Evolutionary conservation across 2,329 filamentous ascomycete genomes (phyloP).

Genomic region (Beauveria sp.): DNA sequence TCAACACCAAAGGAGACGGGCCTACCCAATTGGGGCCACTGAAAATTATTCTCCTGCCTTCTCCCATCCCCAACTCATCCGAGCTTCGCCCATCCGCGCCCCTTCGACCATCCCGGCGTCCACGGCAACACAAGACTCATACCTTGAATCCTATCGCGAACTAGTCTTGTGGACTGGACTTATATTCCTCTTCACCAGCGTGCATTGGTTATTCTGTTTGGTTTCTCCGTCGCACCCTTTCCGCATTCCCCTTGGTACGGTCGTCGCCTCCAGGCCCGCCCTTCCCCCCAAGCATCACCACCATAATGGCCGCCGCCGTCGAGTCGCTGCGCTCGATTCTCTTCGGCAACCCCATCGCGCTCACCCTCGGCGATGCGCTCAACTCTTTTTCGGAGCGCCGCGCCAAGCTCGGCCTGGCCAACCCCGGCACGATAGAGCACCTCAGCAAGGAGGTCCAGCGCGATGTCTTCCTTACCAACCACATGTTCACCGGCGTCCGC

Average conservation of each 20-base stretch:
- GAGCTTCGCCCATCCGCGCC: constrained; percentile 13
- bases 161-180: constrained; percentile 16
- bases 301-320: constrained; percentile 44
- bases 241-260: constrained; percentile 15
- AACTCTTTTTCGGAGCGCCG: constrained; percentile 76
- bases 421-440: constrained; percentile 87
- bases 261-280: constrained; percentile 20
- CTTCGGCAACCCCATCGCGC: constrained; percentile 64
- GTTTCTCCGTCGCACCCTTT: constrained; percentile 14
- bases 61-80: constrained; percentile 13
- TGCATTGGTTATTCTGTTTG: constrained; percentile 10
- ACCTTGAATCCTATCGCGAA: constrained; percentile 8
- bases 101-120: constrained; percentile 11
- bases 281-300: constrained; percentile 8
- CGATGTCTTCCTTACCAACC: constrained; percentile 92
- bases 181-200: constrained; percentile 6
- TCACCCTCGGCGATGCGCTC: constrained; percentile 68
- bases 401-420: constrained; percentile 78
- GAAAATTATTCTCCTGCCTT: constrained; percentile 20
- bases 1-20: not conserved
- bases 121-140: constrained; percentile 12
- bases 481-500: constrained; percentile 92
- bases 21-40: constrained; percentile 10
- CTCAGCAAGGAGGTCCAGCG: constrained; percentile 88
- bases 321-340: constrained; percentile 55